A percentile compares a stretch with the other conserved stretches of the same genome.
phyloP scores from a whole-genome alignment of 805 yeast species.

The Metschnikowia kofuensis region DNA sequence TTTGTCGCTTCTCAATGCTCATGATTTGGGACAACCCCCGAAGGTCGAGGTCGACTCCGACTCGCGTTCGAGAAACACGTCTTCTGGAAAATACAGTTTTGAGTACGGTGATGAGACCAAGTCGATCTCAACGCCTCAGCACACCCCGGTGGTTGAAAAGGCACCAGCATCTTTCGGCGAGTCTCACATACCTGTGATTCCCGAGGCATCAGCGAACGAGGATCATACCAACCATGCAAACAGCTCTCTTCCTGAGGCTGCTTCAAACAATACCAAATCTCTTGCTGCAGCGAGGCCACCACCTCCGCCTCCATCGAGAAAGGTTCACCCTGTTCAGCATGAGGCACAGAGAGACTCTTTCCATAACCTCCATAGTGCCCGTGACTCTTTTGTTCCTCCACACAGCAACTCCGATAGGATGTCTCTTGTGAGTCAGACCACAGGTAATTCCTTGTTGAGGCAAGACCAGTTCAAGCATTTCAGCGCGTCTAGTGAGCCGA shows the following conservation, averaged over 20 bases:
- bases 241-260: background rate
- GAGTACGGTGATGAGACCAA: conserved; percentile 40
- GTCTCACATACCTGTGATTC: background rate
- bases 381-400: conserved; percentile 27
- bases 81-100: conserved; percentile 33
- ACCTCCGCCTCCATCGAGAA: conserved; percentile 60
- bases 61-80: conserved; percentile 14
- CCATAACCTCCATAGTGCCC: conserved; percentile 41
- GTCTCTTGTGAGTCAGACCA: conserved; percentile 34
- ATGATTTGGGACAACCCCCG: conserved; percentile 27
- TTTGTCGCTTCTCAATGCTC: conserved; percentile 32
- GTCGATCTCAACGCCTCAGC: conserved; percentile 29
- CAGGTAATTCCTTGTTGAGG: conserved; percentile 43
- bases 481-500: conserved; percentile 12
- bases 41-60: conserved; percentile 16
- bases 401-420: conserved; percentile 11
- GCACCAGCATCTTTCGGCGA: conserved; percentile 4
- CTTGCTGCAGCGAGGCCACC: conserved; percentile 32
- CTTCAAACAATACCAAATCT: background rate
- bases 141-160: conserved; percentile 10
- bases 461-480: conserved; percentile 45
- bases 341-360: conserved; percentile 26
- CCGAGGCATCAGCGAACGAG: background rate
- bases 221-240: background rate
- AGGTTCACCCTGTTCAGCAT: conserved; percentile 23